phyloP scores from a whole-genome alignment of 768 basidiomycete species.

The Kwoniella shandongensis region DNA sequence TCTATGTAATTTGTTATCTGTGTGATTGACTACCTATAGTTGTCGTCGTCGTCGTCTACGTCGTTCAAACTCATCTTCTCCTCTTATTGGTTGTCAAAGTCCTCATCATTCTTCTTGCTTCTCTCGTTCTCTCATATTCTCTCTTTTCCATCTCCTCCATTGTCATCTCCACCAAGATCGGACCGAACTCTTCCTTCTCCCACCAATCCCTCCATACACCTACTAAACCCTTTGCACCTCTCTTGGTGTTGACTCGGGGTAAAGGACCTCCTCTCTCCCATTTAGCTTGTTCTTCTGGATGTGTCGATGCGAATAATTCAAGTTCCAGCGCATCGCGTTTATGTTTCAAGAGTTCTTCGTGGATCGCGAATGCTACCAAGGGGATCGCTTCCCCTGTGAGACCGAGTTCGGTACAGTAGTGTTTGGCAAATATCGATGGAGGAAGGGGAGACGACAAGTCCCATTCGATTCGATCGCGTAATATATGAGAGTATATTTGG shows the following conservation, averaged over 20 bases:
- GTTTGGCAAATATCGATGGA: constrained; percentile 77
- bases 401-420: constrained; percentile 81
- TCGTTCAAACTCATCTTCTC: constrained; percentile 20
- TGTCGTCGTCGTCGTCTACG: no score
- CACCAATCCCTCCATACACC: constrained; percentile 96
- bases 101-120: constrained; percentile 43
- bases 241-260: constrained; percentile 61
- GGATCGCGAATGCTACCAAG: constrained; percentile 85
- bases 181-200: constrained; percentile 86
- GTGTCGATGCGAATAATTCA: constrained; percentile 71
- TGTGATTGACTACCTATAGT: no score
- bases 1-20: no score
- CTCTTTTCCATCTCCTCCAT: constrained; percentile 88
- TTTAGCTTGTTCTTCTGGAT: constrained; percentile 60
- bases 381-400: constrained; percentile 83
- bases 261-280: constrained; percentile 59
- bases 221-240: constrained; percentile 75
- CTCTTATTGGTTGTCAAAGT: constrained; percentile 20
- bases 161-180: constrained; percentile 78
- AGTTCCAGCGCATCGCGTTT: constrained; percentile 94
- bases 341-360: constrained; percentile 92
- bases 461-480: constrained; percentile 97
- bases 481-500: constrained; percentile 85
- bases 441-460: constrained; percentile 80
- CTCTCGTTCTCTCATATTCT: constrained; percentile 67